phyloP scores from a whole-genome alignment of 495 filamentous ascomycete species.

The Daldinia grandis region DNA sequence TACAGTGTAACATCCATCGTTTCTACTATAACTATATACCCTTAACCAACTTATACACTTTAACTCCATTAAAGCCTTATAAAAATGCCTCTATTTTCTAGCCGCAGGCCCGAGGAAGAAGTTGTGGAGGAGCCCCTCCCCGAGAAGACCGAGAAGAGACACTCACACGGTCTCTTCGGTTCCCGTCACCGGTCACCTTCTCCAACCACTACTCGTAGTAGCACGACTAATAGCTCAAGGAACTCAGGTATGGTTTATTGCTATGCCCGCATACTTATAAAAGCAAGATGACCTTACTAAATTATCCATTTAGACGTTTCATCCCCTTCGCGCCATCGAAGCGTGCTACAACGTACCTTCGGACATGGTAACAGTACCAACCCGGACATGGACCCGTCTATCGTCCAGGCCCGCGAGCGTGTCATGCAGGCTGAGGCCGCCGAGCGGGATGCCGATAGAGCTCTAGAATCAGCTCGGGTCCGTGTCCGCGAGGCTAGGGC shows the following conservation, averaged over 20 bases:
- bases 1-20: neutral
- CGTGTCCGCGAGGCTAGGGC: conserved; percentile 69
- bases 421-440: conserved; percentile 66
- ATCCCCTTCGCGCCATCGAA: conserved; percentile 44
- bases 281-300: conserved; percentile 1
- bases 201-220: conserved; percentile 42
- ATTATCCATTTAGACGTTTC: conserved; percentile 16
- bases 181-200: conserved; percentile 55
- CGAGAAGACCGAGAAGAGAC: conserved; percentile 51
- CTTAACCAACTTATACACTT: conserved; percentile 5
- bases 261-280: conserved; percentile 20
- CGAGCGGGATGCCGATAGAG: conserved; percentile 69
- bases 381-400: conserved; percentile 64
- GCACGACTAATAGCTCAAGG: conserved; percentile 43
- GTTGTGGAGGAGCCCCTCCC: conserved; percentile 49
- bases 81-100: conserved; percentile 61
- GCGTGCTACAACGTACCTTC: conserved; percentile 53
- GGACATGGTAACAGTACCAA: conserved; percentile 51
- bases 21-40: neutral
- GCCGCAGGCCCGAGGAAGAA: conserved; percentile 47
- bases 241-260: conserved; percentile 30
- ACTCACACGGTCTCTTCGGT: conserved; percentile 54
- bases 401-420: conserved; percentile 64
- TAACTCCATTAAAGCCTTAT: conserved; percentile 2
- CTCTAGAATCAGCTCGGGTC: conserved; percentile 62